Evolutionary conservation across 192 early-diverging fungal species (phyloP), one percentile per base, ranked within the genome.

Genomic region (Spizellomyces punctatus): DNA sequence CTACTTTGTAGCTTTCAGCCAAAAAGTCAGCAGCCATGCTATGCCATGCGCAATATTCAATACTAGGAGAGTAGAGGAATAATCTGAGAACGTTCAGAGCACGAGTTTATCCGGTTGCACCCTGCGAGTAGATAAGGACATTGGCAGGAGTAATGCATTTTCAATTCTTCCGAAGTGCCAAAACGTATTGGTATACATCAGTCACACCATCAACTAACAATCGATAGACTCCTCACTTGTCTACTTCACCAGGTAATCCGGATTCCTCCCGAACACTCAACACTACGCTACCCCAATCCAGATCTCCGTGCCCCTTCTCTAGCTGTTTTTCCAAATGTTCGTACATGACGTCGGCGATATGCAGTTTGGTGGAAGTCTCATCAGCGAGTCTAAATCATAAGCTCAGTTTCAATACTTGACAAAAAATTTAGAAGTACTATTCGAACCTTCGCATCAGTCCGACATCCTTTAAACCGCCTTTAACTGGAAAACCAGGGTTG

Each of bases 381-480:
- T 17, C 17, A 8, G 73, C 73, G 57, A 75, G 21, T 22, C 59
- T 61, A 61, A 61, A 61, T 0, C 0, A 22, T 2, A 4, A 17
- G 14, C 21, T 19, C 12, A 27, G 12, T 27, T 19, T 14, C 12
- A 1, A 27, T 22, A 4, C n/a, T 61, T 41, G 4, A 41, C 2
- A 4, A 61, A 2, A 22, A 14, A 14, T 27, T 12, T 0, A 1
- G 2, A 61, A 17, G 19, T 12, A 14, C 14, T 27, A 61, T 16
- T 10, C 44, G 42, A 1, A 64, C 16, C 60, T 46, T 22, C 41
- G 0, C 45, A 79, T 62, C 22, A 79, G 52, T 45, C 78, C 78
- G 6, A 75, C 78, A 70, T 80, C 78, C 64, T 80, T 80, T 48
- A 80, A 48, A 50, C 78, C 78, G 41, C 78, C 76, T 21, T 48